Base-by-base conservation (phyloP, 31 red algal genomes). In the Asparagopsis taxiformis region DNA sequence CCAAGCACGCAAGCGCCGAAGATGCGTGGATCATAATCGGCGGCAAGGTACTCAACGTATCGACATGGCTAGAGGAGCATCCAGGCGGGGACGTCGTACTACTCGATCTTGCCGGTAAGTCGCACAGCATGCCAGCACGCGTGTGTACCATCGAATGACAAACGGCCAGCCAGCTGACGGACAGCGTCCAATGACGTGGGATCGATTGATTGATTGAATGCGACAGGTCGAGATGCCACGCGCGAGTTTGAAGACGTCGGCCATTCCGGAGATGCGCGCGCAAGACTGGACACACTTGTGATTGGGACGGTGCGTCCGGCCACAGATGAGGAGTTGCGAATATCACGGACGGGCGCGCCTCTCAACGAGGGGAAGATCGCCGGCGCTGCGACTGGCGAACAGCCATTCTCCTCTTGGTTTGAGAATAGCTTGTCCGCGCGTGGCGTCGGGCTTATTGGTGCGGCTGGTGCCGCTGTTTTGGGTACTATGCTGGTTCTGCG, bases 181-280 rank as follows among this genome's bases (percentile, higher is more conserved):
- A n/a, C n/a, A n/a, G n/a, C n/a, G n/a, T n/a, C n/a, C n/a, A n/a
- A n/a, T n/a, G n/a, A n/a, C n/a, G n/a, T n/a, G n/a, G n/a, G n/a
- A n/a, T n/a, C n/a, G n/a, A n/a, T n/a, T n/a, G n/a, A n/a, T n/a
- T n/a, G n/a, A n/a, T n/a, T n/a, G n/a, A n/a, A n/a, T n/a, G n/a
- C 31, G 0, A 54, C 11, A 87, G 94, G 94, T 17, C 75, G 94
- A 23, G 88, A 97, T 62, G 94, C 94, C 10, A 93, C 88, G 51
- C 80, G 94, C 2, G 94, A 97, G 64, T 97, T 97, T 73, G 94
- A 97, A 49, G 94, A 97, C 46, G 94, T 97, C 2, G 94, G 94
- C 3, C 94, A 97, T 53, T 97, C 94, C 26, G 78, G 87, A 48
- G 86, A 90, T 21, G 94, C 94, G 61, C 84, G 94, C 10, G 73